Percentiles rank a stretch among this genome's conserved stretches.
phyloP scores from a whole-genome alignment of 768 basidiomycete genomes.

The Lentinula edodes region DNA sequence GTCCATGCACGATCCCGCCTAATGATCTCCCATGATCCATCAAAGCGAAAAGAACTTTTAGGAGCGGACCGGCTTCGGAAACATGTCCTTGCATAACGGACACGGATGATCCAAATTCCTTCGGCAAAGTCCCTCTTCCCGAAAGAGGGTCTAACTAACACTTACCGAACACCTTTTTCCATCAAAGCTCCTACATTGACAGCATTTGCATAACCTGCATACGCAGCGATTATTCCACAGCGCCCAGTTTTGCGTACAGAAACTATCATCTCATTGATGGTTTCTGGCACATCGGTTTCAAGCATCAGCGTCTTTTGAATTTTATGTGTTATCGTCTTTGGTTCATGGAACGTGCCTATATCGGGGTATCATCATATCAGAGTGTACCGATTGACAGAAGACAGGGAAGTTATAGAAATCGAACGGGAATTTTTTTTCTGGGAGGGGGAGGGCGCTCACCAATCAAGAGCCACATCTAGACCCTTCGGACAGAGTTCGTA shows the following conservation, averaged over 20 bases:
- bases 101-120: neutral
- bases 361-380: neutral
- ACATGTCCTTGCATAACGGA: no score
- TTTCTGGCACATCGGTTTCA: constrained; percentile 72
- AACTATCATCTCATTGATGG: constrained; percentile 42
- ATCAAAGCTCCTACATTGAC: constrained; percentile 71
- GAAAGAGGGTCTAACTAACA: neutral
- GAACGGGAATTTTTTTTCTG: no score
- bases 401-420: no score
- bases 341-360: constrained; percentile 61
- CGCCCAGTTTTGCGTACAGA: constrained; percentile 51
- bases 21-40: no score
- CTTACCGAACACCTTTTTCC: constrained; percentile 63
- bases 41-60: neutral
- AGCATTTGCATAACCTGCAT: constrained; percentile 61
- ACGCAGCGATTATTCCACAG: constrained; percentile 63
- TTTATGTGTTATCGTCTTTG: constrained; percentile 60
- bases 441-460: constrained; percentile 16
- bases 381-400: neutral
- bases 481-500: constrained; percentile 60
- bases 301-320: constrained; percentile 66
- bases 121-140: neutral
- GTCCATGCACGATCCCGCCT: no score
- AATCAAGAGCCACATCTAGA: constrained; percentile 59
- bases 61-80: neutral